Percentiles rank a stretch among this genome's conserved stretches.
phyloP scores from a whole-genome alignment of 2,329 filamentous ascomycete genomes.

The Aspergillus oerlinghausenensis region DNA sequence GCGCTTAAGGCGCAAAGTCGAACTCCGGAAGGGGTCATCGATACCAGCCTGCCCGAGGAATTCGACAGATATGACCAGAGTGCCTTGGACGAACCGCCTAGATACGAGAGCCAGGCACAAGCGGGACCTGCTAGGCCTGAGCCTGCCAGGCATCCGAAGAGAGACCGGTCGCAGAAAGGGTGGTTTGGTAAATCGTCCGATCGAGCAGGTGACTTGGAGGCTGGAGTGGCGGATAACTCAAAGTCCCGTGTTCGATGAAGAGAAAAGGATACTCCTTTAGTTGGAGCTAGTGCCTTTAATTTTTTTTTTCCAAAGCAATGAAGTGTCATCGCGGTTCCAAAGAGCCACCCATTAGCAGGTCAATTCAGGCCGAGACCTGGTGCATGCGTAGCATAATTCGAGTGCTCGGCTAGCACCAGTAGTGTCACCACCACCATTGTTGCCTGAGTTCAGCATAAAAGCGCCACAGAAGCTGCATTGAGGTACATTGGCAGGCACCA shows the following conservation, averaged over 20 bases:
- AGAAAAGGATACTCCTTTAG: background rate
- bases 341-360: constrained; percentile 14
- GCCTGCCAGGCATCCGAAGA: constrained; percentile 20
- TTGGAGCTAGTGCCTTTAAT: background rate
- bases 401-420: constrained; percentile 51
- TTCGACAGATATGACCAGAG: constrained; percentile 33
- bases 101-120: constrained; percentile 13
- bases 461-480: constrained; percentile 66
- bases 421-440: constrained; percentile 36
- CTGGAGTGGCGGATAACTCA: constrained; percentile 22
- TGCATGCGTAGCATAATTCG: constrained; percentile 42
- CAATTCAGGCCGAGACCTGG: constrained; percentile 34
- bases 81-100: constrained; percentile 18
- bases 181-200: constrained; percentile 29
- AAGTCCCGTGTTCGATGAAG: constrained; percentile 9
- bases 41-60: constrained; percentile 37
- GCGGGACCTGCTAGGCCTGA: constrained; percentile 18
- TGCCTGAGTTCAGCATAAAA: constrained; percentile 59
- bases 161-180: constrained; percentile 20
- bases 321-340: background rate
- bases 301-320: background rate
- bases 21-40: constrained; percentile 22
- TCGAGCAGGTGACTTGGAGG: constrained; percentile 26
- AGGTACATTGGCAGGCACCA: constrained; percentile 25
- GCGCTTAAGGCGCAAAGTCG: constrained; percentile 22